Conservation (phyloP, 2,329 filamentous ascomycete genomes). For the Pestalotiopsis sp. region DNA sequence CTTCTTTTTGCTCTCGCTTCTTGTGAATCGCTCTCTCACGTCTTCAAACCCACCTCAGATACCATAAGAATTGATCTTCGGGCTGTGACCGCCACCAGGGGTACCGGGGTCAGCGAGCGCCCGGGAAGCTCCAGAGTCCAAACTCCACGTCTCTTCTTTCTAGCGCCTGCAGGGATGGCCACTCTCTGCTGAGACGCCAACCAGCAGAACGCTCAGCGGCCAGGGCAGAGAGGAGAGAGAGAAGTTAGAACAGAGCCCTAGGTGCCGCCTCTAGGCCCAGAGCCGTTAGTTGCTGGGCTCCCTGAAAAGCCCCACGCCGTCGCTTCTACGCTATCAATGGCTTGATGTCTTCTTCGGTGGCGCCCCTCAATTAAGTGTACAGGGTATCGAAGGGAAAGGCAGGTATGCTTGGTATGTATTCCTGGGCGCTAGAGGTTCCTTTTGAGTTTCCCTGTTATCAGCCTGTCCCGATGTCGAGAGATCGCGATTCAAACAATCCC, state of each 20-base stretch:
- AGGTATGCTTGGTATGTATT: not conserved
- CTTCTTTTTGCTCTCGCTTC: not conserved
- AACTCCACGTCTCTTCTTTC: not conserved
- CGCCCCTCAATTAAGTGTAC: not conserved
- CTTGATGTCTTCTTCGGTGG: not conserved
- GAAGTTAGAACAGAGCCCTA: not conserved
- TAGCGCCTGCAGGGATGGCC: slow-evolving; percentile 1
- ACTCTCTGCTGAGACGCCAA: not conserved
- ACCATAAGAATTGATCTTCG: not conserved
- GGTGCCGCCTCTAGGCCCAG: not conserved
- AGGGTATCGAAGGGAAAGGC: too few species aligned
- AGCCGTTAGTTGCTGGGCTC: not conserved
- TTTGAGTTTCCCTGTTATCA: slow-evolving; percentile 4
- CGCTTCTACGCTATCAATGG: not conserved
- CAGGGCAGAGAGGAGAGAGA: not conserved
- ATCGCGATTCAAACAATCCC: slow-evolving; percentile 6
- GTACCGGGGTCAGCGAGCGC: slow-evolving; percentile 1
- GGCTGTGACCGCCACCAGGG: not conserved
- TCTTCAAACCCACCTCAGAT: not conserved
- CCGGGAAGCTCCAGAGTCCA: not conserved
- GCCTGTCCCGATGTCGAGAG: not conserved
- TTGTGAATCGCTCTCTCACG: not conserved
- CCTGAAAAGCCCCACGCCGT: not conserved
- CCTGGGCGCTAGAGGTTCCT: not conserved
- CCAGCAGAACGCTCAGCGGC: not conserved